Evolutionary conservation across 2,329 filamentous ascomycete species (phyloP).

Genomic region (Pseudocercospora ulei): DNA sequence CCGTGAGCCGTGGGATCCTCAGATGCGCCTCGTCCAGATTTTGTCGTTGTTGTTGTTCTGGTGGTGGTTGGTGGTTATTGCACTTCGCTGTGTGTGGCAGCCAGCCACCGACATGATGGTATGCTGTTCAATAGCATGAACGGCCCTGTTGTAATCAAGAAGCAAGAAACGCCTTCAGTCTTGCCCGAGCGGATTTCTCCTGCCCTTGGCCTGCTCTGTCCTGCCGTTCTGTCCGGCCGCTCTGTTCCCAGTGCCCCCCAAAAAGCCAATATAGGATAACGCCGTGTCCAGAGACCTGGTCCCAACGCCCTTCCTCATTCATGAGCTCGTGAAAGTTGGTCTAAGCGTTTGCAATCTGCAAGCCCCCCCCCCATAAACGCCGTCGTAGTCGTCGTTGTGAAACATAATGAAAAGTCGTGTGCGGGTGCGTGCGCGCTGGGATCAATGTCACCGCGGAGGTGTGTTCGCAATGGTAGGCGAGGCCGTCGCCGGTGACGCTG

Average conservation of each 20-base stretch:
- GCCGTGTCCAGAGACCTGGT: constrained; percentile 1
- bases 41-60: too few species aligned
- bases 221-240: too few species aligned
- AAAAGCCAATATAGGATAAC: constrained; percentile 7
- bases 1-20: neutral
- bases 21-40: neutral
- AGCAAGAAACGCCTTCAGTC: neutral
- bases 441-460: constrained; percentile 19
- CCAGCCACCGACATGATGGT: constrained; percentile 4
- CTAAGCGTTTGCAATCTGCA: constrained; percentile 4
- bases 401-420: constrained; percentile 6
- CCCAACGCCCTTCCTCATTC: constrained; percentile 1
- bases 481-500: constrained; percentile 9
- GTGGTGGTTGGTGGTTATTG: too few species aligned
- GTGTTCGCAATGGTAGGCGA: constrained; percentile 19
- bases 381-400: constrained; percentile 1
- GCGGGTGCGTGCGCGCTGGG: constrained; percentile 2
- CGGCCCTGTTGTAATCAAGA: neutral
- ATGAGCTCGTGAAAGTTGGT: neutral
- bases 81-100: constrained; percentile 1
- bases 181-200: neutral
- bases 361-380: constrained; percentile 1
- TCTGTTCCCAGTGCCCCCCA: neutral
- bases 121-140: constrained; percentile 2
- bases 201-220: too few species aligned